Base-by-base conservation (phyloP, 352 stramenopile species). In the Phytophthora sojae region DNA sequence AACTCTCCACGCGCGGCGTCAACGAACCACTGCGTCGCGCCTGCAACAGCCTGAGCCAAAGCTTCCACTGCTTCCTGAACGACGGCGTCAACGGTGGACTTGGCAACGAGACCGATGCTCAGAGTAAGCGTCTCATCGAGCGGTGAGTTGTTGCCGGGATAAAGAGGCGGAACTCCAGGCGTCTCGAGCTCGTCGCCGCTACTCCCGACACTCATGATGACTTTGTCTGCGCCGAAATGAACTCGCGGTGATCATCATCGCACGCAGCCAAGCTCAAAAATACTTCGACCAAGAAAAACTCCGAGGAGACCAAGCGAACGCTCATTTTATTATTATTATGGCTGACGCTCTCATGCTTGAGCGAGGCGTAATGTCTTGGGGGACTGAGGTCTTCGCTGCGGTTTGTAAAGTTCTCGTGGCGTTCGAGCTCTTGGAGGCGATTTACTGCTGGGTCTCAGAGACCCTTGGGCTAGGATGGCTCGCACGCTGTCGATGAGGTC, bases 401-500 rank as follows among this genome's bases (percentile, higher is more conserved):
- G 32, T 17, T 32, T 61, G 30, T 69, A 58, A 0, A 60, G 32
- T n/a, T 42, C 56, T 39, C 60, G 53, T 4, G 61, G 69, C 4
- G 60, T 80, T 69, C 37, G 58, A 51, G 56, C 49, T 63, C 58
- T 30, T 30, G 26, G 61, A 0, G 66, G 56, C 49, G 70, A 64
- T 25, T 29, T 67, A 32, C 47, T 74, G 26, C 26, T 44, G 14
- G 55, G 15, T 17, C 63, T 64, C 15, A 61, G 21, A 37, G 25
- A 42, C 5, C 55, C 56, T 54, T 73, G 61, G 29, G 14, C 26
- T 52, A 82, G 52, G 45, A 86, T 81, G 12, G 19, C 21, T 49
- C 67, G 66, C 11, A 83, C 71, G 2, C 29, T 58, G 37, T 66
- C 30, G 1, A 82, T 60, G 26, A 86, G 56, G 9, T 79, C 67